A percentile compares a stretch with the other conserved stretches of the same genome.
Conservation (phyloP, 2,329 filamentous ascomycete genomes). For the Sporothrix euskadiensis region DNA sequence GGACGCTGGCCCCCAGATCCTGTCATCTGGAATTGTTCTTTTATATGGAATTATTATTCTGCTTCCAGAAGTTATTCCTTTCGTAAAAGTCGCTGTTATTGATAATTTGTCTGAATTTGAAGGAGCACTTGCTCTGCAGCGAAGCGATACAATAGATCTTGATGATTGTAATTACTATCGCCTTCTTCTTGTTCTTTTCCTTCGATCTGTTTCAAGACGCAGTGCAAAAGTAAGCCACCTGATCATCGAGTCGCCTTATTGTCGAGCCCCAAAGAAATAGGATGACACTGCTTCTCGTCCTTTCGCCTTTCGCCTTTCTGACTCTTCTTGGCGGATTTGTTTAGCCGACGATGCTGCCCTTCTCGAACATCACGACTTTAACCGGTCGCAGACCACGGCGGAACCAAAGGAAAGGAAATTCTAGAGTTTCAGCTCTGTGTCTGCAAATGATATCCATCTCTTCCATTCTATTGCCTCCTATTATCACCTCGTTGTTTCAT, state of each 20-base stretch:
- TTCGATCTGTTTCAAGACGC: not conserved
- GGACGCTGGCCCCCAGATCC: not conserved
- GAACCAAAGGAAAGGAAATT: not conserved
- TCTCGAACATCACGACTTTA: not conserved
- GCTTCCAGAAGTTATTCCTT: not conserved
- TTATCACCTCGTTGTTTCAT: not conserved
- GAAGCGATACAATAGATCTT: too few species aligned
- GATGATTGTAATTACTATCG: too few species aligned
- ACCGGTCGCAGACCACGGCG: not conserved
- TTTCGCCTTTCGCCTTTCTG: too few species aligned
- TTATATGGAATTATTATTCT: not conserved
- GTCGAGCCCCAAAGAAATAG: not conserved
- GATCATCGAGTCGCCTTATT: not conserved
- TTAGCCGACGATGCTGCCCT: not conserved
- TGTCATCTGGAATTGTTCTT: slow-evolving; percentile 9
- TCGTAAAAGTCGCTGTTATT: too few species aligned
- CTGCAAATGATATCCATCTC: too few species aligned
- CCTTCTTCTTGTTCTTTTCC: too few species aligned
- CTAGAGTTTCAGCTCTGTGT: not conserved
- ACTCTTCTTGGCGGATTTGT: not conserved
- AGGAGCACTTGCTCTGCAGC: too few species aligned
- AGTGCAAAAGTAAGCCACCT: not conserved
- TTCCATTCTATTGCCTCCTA: not conserved
- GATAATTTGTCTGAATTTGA: too few species aligned
- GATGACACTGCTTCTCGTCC: not conserved